Conservation (phyloP, 2,329 filamentous ascomycete genomes). For the Aspergillus sp. region DNA sequence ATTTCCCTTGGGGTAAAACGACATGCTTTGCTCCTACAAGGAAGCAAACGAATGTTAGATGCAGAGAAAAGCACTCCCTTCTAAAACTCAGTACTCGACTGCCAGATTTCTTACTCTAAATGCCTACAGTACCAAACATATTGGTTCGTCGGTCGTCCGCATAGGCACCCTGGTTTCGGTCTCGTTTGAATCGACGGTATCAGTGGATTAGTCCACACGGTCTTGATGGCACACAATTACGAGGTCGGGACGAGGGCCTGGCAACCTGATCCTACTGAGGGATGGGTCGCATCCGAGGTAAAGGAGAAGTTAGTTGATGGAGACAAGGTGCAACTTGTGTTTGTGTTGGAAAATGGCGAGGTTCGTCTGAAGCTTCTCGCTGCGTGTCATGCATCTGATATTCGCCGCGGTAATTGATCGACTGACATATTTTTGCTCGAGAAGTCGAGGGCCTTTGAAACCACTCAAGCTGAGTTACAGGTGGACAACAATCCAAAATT, state of each 20-base stretch:
- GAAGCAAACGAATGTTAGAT: neutral
- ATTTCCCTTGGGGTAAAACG: no score
- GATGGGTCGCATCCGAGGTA: conserved; percentile 96
- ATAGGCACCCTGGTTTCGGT: conserved; percentile 13
- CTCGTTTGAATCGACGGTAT: conserved; percentile 5
- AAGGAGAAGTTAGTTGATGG: conserved; percentile 78
- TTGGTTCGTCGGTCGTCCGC: conserved; percentile 11
- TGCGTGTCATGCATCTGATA: neutral
- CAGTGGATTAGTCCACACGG: conserved; percentile 1
- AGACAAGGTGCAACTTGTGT: conserved; percentile 80
- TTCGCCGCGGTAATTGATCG: neutral
- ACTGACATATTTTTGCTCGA: conserved; percentile 6
- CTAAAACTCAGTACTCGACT: neutral
- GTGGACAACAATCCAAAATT: conserved; percentile 72
- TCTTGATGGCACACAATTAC: conserved; percentile 76
- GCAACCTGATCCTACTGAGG: conserved; percentile 94
- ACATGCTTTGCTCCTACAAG: no score
- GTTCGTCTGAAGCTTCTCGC: conserved; percentile 44
- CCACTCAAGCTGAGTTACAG: conserved; percentile 70
- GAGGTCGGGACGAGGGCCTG: conserved; percentile 96
- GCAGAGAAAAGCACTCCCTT: neutral
- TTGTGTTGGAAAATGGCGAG: conserved; percentile 89
- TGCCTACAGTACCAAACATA: conserved; percentile 16
- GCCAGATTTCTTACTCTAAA: conserved; percentile 18
- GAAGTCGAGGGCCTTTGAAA: conserved; percentile 74